Evolutionary conservation across 2,329 filamentous ascomycete genomes (phyloP), one percentile per base, ranked within the genome.

Genomic region (Pseudogymnoascus sp.): DNA sequence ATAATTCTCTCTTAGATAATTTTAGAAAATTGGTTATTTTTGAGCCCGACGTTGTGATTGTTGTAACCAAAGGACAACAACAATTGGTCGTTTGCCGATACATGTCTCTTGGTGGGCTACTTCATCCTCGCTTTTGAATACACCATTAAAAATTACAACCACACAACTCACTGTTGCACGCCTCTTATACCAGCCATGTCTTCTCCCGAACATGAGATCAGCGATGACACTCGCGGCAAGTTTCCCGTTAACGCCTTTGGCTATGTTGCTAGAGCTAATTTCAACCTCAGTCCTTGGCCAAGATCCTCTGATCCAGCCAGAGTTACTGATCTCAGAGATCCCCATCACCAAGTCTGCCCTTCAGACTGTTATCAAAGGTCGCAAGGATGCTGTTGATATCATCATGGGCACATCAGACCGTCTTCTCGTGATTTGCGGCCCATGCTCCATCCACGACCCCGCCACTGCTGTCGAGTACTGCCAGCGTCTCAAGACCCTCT

Each of bases 401-500:
- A 69, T 73, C 37, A 72, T 71, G 69, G 67, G 69, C 41, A 61
- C 61, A 43, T 68, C 66, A 75, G 91, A 96, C 78, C 89, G 92
- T 64, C 88, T 99, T 35, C 84, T 99, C 64, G 94, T 97, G 70
- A 86, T 99, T 71, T 89, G 95, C 71, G 94, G 94, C 1, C 94
- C 94, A 60, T 99, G 94, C 81, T 97, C 92, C 28, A 93, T 99
- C 72, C 94, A 99, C 79, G 94, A 99, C 76, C 94, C 94, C 7
- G 85, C 81, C 57, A 86, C 86, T 12, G 94, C 94, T 39, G 80
- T 95, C 68, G 91, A 97, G 75, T 99, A 99, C 81, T 90, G 89
- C 73, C 77, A 82, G 64, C 85, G 87, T 62, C 83, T 99, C 57
- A 89, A 91, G 77, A 77, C 80, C 60, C 79, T 97, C 57, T 84